phyloP scores from a whole-genome alignment of 1,284 basidiomycete genomes.

The Porogramme epimiltina region DNA sequence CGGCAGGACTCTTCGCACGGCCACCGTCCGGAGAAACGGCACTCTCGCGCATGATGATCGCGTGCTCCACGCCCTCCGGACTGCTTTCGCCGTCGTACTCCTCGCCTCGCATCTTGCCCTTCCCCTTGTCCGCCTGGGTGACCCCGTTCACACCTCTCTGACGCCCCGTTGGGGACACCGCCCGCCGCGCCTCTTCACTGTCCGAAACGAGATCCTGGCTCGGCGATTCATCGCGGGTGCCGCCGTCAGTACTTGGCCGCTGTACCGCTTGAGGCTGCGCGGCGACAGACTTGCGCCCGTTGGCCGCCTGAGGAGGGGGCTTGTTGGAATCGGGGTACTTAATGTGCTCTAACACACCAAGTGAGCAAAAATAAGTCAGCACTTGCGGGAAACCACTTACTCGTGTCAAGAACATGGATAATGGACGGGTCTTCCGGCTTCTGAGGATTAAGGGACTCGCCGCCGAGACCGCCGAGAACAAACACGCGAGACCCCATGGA shows the following conservation, averaged over 20 bases:
- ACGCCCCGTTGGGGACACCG: slow-evolving; percentile 36
- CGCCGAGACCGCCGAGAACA: slow-evolving; percentile 84
- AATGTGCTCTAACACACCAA: slow-evolving; percentile 71
- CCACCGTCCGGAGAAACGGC: slow-evolving; percentile 55
- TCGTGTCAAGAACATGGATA: slow-evolving; percentile 92
- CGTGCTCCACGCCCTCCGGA: slow-evolving; percentile 45
- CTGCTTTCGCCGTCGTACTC: slow-evolving; percentile 51
- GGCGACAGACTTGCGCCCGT: slow-evolving; percentile 42
- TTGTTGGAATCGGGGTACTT: slow-evolving; percentile 84
- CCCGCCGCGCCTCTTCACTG: slow-evolving; percentile 59
- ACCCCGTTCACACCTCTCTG: slow-evolving; percentile 4
- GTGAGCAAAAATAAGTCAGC: slow-evolving; percentile 3
- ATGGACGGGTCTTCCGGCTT: slow-evolving; percentile 82
- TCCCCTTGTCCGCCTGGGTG: slow-evolving; percentile 35
- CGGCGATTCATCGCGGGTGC: slow-evolving; percentile 60
- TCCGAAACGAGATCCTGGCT: slow-evolving; percentile 43
- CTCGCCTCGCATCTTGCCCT: slow-evolving; percentile 57
- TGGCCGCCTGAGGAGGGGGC: slow-evolving; percentile 42
- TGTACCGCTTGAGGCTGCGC: slow-evolving; percentile 27
- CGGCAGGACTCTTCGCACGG: slow-evolving; percentile 64
- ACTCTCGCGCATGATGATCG: slow-evolving; percentile 47
- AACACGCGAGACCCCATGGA: slow-evolving; percentile 87
- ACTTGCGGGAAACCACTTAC: slow-evolving; percentile 48
- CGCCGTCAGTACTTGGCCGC: slow-evolving; percentile 34
- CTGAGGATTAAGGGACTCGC: slow-evolving; percentile 82